phyloP scores from a whole-genome alignment of 2,329 filamentous ascomycete genomes.

The Acrodontium crateriforme region DNA sequence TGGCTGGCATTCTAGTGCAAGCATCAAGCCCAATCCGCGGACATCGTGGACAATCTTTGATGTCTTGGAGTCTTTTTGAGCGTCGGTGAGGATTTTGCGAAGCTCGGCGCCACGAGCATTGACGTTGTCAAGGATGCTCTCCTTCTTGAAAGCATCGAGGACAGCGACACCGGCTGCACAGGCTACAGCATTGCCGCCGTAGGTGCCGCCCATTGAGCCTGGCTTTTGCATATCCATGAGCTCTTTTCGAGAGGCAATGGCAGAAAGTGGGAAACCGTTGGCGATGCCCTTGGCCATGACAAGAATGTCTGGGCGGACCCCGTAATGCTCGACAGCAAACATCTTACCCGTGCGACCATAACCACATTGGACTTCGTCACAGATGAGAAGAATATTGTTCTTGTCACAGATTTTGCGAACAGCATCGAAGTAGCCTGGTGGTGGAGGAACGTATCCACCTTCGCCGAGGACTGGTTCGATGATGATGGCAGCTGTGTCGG shows the following conservation, averaged over 20 bases:
- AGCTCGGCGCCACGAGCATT: conserved; percentile 18
- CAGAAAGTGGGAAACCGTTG: conserved; percentile 15
- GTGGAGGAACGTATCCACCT: conserved; percentile 24
- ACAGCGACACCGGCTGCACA: conserved; percentile 25
- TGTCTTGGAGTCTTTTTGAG: conserved; percentile 13
- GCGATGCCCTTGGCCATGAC: conserved; percentile 24
- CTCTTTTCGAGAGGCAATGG: conserved; percentile 19
- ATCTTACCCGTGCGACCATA: conserved; percentile 32
- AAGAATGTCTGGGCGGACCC: conserved; percentile 30
- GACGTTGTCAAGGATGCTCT: conserved; percentile 25
- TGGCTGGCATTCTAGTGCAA: conserved; percentile 24
- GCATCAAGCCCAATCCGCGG: conserved; percentile 26
- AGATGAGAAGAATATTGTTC: conserved; percentile 30
- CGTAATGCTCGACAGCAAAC: conserved; percentile 31
- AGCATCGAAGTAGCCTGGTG: conserved; percentile 20
- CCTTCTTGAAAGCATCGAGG: conserved; percentile 23
- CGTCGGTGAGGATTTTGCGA: conserved; percentile 14
- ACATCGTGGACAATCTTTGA: conserved; percentile 24
- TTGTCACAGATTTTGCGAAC: conserved; percentile 30
- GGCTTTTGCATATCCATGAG: conserved; percentile 25
- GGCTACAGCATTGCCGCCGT: conserved; percentile 25
- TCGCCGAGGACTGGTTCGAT: conserved; percentile 25
- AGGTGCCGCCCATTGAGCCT: conserved; percentile 26
- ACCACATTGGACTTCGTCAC: conserved; percentile 31
- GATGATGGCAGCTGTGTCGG: conserved; percentile 24